phyloP scores from a whole-genome alignment of 2,329 filamentous ascomycete genomes.

The Venturia asperata region DNA sequence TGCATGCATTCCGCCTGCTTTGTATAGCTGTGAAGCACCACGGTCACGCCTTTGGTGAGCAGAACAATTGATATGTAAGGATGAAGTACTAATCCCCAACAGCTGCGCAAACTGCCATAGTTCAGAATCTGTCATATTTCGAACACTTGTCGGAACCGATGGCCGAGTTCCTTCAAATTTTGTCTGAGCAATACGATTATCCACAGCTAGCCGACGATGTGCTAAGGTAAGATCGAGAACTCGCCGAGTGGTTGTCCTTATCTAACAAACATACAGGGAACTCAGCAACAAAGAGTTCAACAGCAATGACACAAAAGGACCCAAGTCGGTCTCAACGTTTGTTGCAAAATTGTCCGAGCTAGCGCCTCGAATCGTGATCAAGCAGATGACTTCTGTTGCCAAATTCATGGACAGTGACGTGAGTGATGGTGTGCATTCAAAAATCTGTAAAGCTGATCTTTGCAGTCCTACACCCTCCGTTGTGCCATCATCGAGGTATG shows the following conservation, averaged over 20 bases:
- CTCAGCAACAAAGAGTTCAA: slow-evolving; percentile 98
- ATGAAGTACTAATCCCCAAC: slow-evolving; percentile 23
- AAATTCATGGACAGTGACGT: slow-evolving; percentile 94
- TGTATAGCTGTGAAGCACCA: slow-evolving; percentile 97
- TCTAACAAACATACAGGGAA: slow-evolving; percentile 49
- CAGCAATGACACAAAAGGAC: slow-evolving; percentile 87
- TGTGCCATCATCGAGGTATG: slow-evolving; percentile 95
- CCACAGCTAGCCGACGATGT: slow-evolving; percentile 92
- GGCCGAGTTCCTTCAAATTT: slow-evolving; percentile 94
- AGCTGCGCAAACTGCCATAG: slow-evolving; percentile 96
- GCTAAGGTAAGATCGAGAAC: slow-evolving; percentile 44
- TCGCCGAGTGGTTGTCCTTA: background rate
- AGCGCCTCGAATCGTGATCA: slow-evolving; percentile 84
- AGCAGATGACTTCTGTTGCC: slow-evolving; percentile 91
- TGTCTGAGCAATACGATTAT: slow-evolving; percentile 96
- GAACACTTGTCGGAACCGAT: slow-evolving; percentile 98
- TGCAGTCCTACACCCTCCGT: slow-evolving; percentile 78
- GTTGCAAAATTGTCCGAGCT: slow-evolving; percentile 90
- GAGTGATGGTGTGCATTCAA: slow-evolving; percentile 21
- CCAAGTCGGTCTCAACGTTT: slow-evolving; percentile 93
- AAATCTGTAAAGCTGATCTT: slow-evolving; percentile 14
- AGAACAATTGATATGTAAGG: background rate
- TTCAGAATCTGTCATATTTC: slow-evolving; percentile 96
- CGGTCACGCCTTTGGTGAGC: slow-evolving; percentile 84
- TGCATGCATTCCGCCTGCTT: slow-evolving; percentile 95